Percentiles rank a stretch among this genome's conserved stretches.
phyloP scores from a whole-genome alignment of 306 rosid genomes.

The Dalbergia cochinchinensis region DNA sequence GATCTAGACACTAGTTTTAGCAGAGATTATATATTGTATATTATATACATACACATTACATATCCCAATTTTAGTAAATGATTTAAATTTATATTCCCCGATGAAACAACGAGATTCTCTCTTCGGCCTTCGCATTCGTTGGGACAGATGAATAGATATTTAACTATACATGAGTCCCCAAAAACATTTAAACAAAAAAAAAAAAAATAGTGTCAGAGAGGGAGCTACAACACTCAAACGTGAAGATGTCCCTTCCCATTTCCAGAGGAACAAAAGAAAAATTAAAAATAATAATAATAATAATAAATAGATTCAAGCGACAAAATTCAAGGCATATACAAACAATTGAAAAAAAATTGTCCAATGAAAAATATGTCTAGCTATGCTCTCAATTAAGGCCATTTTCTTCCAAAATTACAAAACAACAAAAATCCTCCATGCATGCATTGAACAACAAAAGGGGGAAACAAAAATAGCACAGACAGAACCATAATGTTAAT shows the following conservation, averaged over 20 bases:
- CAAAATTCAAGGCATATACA: slow-evolving; percentile 18
- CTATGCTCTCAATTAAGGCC: slow-evolving; percentile 3
- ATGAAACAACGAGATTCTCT: slow-evolving; percentile 1
- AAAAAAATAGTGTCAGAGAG: background rate
- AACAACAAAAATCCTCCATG: background rate
- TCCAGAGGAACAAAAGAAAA: background rate
- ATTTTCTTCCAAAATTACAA: slow-evolving; percentile 31
- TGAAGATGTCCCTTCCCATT: background rate
- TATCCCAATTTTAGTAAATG: slow-evolving; percentile 17
- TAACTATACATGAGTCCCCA: slow-evolving; percentile 11
- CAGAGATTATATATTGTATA: background rate
- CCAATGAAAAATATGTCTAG: background rate
- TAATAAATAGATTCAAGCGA: background rate
- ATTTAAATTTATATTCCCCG: background rate
- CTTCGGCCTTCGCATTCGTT: background rate
- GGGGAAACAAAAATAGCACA: slow-evolving; percentile 30
- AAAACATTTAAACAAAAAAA: background rate
- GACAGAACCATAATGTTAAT: slow-evolving; percentile 1
- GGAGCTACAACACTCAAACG: slow-evolving; percentile 25
- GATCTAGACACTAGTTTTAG: too few species aligned
- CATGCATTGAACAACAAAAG: slow-evolving; percentile 45
- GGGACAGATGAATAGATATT: background rate
- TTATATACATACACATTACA: background rate
- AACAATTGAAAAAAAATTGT: background rate
- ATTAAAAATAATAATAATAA: background rate